Conservation (phyloP, 2,329 filamentous ascomycete species). For the Arachnopeziza araneosa region DNA sequence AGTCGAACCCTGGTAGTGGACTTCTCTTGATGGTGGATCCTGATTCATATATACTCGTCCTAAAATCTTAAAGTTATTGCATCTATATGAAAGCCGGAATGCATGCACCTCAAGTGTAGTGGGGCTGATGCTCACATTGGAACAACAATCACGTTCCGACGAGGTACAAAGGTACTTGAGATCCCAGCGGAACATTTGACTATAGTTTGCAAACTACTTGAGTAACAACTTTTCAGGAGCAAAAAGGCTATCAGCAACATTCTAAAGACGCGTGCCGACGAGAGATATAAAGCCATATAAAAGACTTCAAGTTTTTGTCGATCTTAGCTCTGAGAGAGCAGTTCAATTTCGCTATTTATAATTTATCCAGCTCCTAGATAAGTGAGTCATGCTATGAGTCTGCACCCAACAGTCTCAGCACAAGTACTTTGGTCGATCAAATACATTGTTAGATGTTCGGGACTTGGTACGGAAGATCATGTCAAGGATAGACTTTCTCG, state of each 20-base stretch:
- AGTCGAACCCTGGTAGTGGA: background rate
- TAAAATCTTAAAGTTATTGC: background rate
- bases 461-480: no score
- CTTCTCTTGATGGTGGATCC: background rate
- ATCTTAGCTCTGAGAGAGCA: no score
- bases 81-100: background rate
- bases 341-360: no score
- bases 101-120: background rate
- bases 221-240: background rate
- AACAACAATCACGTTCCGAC: background rate
- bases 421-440: no score
- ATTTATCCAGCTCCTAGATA: no score
- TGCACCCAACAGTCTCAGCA: no score
- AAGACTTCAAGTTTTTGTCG: no score
- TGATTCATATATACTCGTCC: background rate
- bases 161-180: background rate
- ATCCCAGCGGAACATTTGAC: background rate
- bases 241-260: background rate
- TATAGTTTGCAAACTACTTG: background rate
- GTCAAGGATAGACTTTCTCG: no score
- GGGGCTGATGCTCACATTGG: background rate
- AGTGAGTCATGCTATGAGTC: no score
- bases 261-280: no score
- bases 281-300: no score
- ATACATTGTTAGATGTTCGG: no score